Evolutionary conservation across 2,329 filamentous ascomycete genomes (phyloP).

Genomic region (Penicillium sp.): DNA sequence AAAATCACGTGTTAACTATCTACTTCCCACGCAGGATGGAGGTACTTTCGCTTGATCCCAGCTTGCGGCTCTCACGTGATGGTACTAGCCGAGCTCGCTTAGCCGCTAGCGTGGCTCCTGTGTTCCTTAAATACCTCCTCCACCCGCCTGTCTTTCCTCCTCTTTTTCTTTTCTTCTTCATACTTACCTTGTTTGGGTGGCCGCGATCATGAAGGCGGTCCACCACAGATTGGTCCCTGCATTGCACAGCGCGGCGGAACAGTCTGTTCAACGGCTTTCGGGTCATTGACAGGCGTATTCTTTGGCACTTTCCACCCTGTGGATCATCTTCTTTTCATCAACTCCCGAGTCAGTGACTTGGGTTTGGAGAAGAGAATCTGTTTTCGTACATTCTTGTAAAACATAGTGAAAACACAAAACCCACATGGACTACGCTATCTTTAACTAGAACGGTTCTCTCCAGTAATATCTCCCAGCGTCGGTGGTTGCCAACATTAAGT

Average conservation of each 20-base stretch:
- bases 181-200: conserved; percentile 57
- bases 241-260: conserved; percentile 62
- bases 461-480: too few relatives aligned
- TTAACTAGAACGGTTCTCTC: too few relatives aligned
- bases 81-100: conserved; percentile 13
- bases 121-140: conserved; percentile 37
- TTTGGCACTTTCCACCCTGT: conserved; percentile 41
- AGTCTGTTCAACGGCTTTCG: conserved; percentile 52
- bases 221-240: conserved; percentile 56
- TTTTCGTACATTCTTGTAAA: neutral
- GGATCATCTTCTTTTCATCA: conserved; percentile 41
- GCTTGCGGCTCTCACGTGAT: neutral
- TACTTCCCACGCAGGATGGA: too few relatives aligned
- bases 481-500: too few relatives aligned
- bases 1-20: neutral
- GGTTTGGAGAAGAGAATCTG: conserved; percentile 39
- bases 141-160: conserved; percentile 27
- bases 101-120: conserved; percentile 22
- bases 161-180: conserved; percentile 52
- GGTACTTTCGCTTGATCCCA: too few relatives aligned
- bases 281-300: conserved; percentile 47
- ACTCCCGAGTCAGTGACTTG: conserved; percentile 34
- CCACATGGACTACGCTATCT: too few relatives aligned
- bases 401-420: too few relatives aligned
- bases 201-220: conserved; percentile 52